Percentiles rank a stretch among this genome's conserved stretches.
phyloP scores from a whole-genome alignment of 2,329 filamentous ascomycete genomes.

The Neofusicoccum sp. region DNA sequence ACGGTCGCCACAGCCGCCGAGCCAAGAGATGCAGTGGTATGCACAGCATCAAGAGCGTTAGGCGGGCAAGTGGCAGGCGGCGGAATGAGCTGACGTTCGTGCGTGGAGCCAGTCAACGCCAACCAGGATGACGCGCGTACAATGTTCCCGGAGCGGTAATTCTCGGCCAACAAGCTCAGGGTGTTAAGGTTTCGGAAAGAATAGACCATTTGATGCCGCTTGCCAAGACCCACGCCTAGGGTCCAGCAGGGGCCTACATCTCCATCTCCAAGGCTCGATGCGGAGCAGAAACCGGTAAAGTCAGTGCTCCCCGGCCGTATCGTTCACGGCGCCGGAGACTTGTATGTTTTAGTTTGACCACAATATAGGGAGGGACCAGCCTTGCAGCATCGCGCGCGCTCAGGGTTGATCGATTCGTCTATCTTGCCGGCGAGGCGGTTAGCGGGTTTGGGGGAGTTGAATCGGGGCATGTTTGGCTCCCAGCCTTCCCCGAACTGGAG shows the following conservation, averaged over 20 bases:
- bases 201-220: not conserved
- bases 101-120: not conserved
- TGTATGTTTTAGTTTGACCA: not conserved
- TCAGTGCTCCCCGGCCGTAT: not conserved
- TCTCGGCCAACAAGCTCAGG: not conserved
- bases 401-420: not conserved
- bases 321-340: not conserved
- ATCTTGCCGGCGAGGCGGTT: not conserved
- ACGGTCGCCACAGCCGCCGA: not conserved
- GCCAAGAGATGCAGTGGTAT: not conserved
- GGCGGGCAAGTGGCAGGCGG: not conserved
- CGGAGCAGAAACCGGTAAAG: not conserved
- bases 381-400: not conserved
- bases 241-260: not conserved
- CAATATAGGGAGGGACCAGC: not conserved
- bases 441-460: not conserved
- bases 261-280: not conserved
- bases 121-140: constrained; percentile 5
- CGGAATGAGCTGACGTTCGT: not conserved
- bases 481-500: not conserved
- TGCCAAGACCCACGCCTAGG: not conserved
- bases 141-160: not conserved
- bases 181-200: not conserved
- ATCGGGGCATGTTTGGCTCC: not conserved
- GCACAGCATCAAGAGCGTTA: not conserved